Percentiles rank a stretch among this genome's conserved stretches.
Conservation (phyloP, 2,329 filamentous ascomycete genomes). For the Xylariales sp. region DNA sequence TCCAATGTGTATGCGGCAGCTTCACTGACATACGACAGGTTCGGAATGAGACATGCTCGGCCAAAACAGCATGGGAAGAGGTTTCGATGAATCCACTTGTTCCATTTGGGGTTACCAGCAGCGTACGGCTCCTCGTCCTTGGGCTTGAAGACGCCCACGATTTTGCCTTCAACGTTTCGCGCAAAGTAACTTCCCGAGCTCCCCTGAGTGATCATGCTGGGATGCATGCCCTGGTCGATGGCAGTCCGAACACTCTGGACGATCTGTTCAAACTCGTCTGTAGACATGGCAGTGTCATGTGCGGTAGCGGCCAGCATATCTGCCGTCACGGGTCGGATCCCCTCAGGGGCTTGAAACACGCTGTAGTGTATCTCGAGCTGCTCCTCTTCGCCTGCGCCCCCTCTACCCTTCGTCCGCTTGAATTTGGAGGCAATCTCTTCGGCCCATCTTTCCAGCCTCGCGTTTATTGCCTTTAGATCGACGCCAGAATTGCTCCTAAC, state of each 20-base stretch:
- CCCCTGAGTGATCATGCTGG: slow-evolving; percentile 93
- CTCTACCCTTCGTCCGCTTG: slow-evolving; percentile 76
- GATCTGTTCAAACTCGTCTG: slow-evolving; percentile 77
- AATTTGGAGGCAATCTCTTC: slow-evolving; percentile 97
- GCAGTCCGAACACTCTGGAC: slow-evolving; percentile 87
- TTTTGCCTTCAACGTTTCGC: slow-evolving; percentile 83
- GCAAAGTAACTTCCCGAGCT: slow-evolving; percentile 99
- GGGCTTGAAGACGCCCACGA: slow-evolving; percentile 96
- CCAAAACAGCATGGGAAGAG: slow-evolving; percentile 97
- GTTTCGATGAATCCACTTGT: slow-evolving; percentile 98
- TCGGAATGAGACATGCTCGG: slow-evolving; percentile 90
- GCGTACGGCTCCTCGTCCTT: slow-evolving; percentile 99
- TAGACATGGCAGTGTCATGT: slow-evolving; percentile 63
- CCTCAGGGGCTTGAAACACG: slow-evolving; percentile 90
- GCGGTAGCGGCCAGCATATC: slow-evolving; percentile 62
- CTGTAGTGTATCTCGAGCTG: slow-evolving; percentile 94
- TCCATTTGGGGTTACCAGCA: slow-evolving; percentile 97
- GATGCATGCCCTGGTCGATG: slow-evolving; percentile 87
- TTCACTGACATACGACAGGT: slow-evolving; percentile 96
- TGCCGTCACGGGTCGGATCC: slow-evolving; percentile 73
- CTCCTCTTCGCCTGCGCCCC: slow-evolving; percentile 71
- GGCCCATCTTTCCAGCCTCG: slow-evolving; percentile 89
- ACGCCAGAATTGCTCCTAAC: slow-evolving; percentile 74
- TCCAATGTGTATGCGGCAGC: slow-evolving; percentile 95
- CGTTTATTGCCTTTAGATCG: slow-evolving; percentile 97